A percentile compares a stretch with the other conserved stretches of the same genome.
These are phyloP conservation scores for Brassica juncea DNA, from an alignment of 345 rosid species.

Conservation along the genomic window DNA sequence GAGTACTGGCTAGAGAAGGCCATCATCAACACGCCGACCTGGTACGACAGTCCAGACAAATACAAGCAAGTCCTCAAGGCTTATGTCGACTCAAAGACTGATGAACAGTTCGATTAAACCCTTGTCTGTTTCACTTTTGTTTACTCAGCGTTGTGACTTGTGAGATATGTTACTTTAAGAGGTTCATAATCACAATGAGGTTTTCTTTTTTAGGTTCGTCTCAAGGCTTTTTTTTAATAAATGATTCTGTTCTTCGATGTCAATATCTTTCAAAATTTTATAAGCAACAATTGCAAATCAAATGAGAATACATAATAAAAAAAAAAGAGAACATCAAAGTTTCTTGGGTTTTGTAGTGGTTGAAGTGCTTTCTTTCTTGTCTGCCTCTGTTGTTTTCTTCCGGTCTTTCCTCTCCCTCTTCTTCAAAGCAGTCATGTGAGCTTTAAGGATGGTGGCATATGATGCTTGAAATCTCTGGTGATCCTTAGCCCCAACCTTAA, in stretches of 20 bases:
- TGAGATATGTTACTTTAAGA: neutral
- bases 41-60: slow-evolving; percentile 70
- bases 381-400: slow-evolving; percentile 70
- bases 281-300: slow-evolving; percentile 14
- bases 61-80: slow-evolving; percentile 45
- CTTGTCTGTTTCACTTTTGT: slow-evolving; percentile 8
- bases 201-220: slow-evolving; percentile 7
- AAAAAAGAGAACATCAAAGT: slow-evolving; percentile 9
- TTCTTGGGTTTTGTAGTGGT: slow-evolving; percentile 39
- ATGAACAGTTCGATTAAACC: slow-evolving; percentile 9
- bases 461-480: slow-evolving; percentile 95
- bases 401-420: slow-evolving; percentile 91
- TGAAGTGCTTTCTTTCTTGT: slow-evolving; percentile 49
- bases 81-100: slow-evolving; percentile 14
- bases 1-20: slow-evolving; percentile 65
- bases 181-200: neutral
- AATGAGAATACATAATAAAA: neutral
- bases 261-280: slow-evolving; percentile 30
- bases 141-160: slow-evolving; percentile 4
- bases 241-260: neutral
- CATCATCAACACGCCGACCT: slow-evolving; percentile 66
- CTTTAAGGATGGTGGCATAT: slow-evolving; percentile 87
- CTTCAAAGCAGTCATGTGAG: slow-evolving; percentile 86
- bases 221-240: neutral
- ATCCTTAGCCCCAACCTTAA: slow-evolving; percentile 84